Evolutionary conservation across 129 eudicot genomes (phyloP).

Genomic region (Flaveria sonorensis): DNA sequence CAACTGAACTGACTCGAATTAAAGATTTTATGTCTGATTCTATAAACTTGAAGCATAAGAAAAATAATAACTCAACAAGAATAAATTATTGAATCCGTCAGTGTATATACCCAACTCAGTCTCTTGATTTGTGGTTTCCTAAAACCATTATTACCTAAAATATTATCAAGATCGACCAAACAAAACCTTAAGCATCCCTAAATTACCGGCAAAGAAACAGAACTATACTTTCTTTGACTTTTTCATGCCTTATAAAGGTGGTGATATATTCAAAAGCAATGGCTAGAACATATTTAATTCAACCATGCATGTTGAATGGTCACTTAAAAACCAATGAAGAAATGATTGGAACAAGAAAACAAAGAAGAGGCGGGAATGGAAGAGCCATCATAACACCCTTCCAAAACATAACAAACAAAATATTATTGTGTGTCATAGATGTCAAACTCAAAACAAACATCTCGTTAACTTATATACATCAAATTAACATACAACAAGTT

Average conservation of each 20-base stretch:
- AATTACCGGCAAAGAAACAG: not conserved
- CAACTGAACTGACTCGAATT: no score
- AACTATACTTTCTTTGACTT: not conserved
- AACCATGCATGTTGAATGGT: constrained; percentile 5
- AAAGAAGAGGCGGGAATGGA: not conserved
- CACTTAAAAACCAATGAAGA: not conserved
- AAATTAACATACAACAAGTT: not conserved
- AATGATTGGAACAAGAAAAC: not conserved
- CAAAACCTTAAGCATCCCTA: not conserved
- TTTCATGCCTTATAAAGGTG: not conserved
- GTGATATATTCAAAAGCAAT: not conserved
- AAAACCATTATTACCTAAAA: no score
- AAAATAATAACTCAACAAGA: no score
- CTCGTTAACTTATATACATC: not conserved
- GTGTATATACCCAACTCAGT: no score
- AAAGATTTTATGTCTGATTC: no score
- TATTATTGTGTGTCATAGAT: not conserved
- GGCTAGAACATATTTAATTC: not conserved
- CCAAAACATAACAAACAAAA: not conserved
- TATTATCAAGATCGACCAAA: no score
- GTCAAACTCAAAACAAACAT: not conserved
- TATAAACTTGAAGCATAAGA: no score
- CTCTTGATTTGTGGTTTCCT: no score
- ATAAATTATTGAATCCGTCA: no score
- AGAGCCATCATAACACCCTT: not conserved